Evolutionary conservation across 768 basidiomycete genomes (phyloP).

Genomic region (Daedalea quercina): DNA sequence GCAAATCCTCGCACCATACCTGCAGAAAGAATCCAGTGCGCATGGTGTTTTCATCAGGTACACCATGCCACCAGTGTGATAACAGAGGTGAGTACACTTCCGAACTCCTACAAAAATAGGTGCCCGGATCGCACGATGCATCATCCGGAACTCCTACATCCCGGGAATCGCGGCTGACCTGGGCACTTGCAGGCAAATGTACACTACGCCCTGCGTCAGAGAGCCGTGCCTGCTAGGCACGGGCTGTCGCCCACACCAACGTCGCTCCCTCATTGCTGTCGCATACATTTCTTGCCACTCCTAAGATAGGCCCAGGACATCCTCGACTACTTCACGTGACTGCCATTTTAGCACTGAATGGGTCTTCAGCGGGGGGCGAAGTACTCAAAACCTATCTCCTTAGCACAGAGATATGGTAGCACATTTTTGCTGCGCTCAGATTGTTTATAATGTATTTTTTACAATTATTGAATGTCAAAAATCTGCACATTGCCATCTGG

Average conservation of each 20-base stretch:
- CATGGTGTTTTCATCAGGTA: neutral
- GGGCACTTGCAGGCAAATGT: neutral
- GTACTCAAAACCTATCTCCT: too few relatives aligned
- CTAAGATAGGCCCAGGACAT: too few relatives aligned
- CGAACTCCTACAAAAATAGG: neutral
- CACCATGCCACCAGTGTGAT: neutral
- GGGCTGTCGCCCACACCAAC: neutral
- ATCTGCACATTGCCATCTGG: too few relatives aligned
- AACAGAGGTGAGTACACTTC: neutral
- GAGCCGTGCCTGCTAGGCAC: neutral
- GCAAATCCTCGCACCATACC: slow-evolving; percentile 23
- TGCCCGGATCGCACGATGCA: neutral
- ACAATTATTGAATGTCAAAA: too few relatives aligned
- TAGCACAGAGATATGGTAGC: too few relatives aligned
- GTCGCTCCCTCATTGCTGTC: neutral
- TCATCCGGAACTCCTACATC: neutral
- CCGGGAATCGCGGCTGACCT: neutral
- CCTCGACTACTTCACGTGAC: too few relatives aligned
- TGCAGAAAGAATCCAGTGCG: slow-evolving; percentile 10
- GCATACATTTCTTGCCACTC: too few relatives aligned
- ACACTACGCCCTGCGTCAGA: neutral
- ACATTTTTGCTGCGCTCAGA: too few relatives aligned
- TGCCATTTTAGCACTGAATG: too few relatives aligned
- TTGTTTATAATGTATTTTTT: too few relatives aligned
- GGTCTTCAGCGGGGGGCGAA: too few relatives aligned